Base-by-base conservation (phyloP, 495 filamentous ascomycete species). In the Extremus antarcticus region DNA sequence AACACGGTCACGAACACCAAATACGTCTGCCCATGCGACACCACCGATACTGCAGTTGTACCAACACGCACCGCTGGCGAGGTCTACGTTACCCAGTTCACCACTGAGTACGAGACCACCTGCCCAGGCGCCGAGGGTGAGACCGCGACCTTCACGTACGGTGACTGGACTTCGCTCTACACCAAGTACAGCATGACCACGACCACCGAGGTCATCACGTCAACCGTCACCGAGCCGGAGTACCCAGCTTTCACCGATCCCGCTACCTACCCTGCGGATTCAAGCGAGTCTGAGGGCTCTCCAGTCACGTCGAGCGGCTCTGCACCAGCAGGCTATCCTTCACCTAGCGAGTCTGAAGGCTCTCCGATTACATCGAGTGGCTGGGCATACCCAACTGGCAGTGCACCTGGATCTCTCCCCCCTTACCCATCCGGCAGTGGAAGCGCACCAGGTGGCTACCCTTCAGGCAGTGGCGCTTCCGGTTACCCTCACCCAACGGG, bases 1-100 rank as follows among this genome's bases (percentile, higher is more conserved):
- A 45, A 45, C 41, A 45, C 41, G 16, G 41, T 45, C 41, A 45
- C 41, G 41, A 45, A 45, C 19, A 45, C 41, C 7, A 45, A 45
- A 21, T 45, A 45, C 19, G 41, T 45, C 41, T 45, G 41, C 41
- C 41, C 41, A 17, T 45, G 41, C 41, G 41, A 45, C 4, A 21
- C 41, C 15, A 45, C 41, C 41, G 8, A 9, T 39, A 9, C 35
- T 39, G 9, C 35, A n/a, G 35, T n/a, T 9, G 41, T 4, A 7
- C 41, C 41, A 45, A 45, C 41, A 3, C 41, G 19, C 41, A 45
- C 41, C 17, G 8, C 41, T 4, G 41, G 41, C n/a, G 41, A 45
- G 19, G 41, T 45, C 16, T 45, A 45, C 19, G 41, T 45, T 21
- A 45, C 41, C 15, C n/a, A 7, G 41, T 45, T 45, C 41, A 45